Conservation (phyloP, 2,329 filamentous ascomycete species). For the Sarocladium strictum region DNA sequence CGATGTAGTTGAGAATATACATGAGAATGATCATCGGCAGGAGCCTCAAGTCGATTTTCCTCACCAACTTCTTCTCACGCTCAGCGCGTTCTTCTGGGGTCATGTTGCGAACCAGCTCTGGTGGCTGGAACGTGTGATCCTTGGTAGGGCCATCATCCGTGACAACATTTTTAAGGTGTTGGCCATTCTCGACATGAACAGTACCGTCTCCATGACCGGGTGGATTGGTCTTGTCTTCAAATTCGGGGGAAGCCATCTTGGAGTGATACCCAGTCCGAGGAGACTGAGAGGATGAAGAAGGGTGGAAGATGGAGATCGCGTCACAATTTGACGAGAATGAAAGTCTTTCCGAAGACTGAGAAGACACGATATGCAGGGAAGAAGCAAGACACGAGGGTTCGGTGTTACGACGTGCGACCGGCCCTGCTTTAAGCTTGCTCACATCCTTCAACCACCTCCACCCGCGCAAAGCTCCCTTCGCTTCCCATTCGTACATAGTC, state of each 20-base stretch:
- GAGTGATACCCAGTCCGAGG: not conserved
- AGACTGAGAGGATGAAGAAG: not conserved
- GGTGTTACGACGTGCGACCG: not conserved
- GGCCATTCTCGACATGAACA: not conserved
- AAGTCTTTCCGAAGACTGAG: not conserved
- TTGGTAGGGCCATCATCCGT: conserved; percentile 3
- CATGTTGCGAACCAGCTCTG: conserved; percentile 30
- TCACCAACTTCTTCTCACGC: conserved; percentile 47
- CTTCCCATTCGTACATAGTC: not conserved
- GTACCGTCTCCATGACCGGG: not conserved
- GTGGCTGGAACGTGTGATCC: conserved; percentile 17
- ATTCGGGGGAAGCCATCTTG: not conserved
- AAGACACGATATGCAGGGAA: not conserved
- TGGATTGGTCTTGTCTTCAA: not conserved
- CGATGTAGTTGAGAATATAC: conserved; percentile 61
- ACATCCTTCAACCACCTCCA: not conserved
- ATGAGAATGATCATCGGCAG: conserved; percentile 58
- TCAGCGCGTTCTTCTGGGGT: conserved; percentile 37
- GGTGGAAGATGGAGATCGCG: not conserved
- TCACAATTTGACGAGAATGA: not conserved
- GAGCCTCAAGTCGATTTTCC: conserved; percentile 56
- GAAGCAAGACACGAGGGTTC: not conserved
- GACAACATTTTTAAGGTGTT: not conserved
- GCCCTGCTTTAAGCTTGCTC: not conserved
- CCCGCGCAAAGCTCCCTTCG: not conserved